Percentiles rank a stretch among this genome's conserved stretches.
These are phyloP conservation scores for Podochytrium sp. DNA, from an alignment of 192 early-diverging fungal genomes.

Conservation along the genomic window DNA sequence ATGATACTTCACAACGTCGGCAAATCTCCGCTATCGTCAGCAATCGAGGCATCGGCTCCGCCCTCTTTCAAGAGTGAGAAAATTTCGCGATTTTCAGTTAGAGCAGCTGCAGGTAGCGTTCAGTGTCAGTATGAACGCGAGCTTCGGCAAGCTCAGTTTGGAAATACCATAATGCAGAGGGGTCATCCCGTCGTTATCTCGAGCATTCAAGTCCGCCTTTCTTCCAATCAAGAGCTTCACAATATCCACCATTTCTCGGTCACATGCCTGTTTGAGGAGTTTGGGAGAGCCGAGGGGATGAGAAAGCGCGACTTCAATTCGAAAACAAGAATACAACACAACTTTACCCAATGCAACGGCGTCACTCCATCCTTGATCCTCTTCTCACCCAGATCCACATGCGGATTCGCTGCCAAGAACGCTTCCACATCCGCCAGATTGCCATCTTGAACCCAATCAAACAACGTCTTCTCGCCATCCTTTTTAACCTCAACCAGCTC, in stretches of 20 bases:
- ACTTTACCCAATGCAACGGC: slow-evolving; percentile 38
- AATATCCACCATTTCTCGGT: slow-evolving; percentile 28
- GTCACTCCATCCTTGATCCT: slow-evolving; percentile 27
- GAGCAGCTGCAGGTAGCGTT: neutral
- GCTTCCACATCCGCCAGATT: slow-evolving; percentile 14
- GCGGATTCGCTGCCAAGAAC: neutral
- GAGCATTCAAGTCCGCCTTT: slow-evolving; percentile 23
- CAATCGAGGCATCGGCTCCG: slow-evolving; percentile 3
- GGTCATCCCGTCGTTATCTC: slow-evolving; percentile 40
- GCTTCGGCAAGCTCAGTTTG: neutral
- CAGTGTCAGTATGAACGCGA: neutral
- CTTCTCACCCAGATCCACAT: slow-evolving; percentile 14
- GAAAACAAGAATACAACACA: slow-evolving; percentile 6
- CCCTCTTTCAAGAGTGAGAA: neutral
- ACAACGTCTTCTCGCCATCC: slow-evolving; percentile 34
- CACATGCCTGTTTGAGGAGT: slow-evolving; percentile 26
- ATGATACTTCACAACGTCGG: neutral
- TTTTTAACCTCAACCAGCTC: slow-evolving; percentile 17
- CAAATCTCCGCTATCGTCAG: neutral
- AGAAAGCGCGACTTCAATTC: too few species aligned
- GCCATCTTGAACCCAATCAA: slow-evolving; percentile 41
- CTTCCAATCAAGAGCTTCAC: slow-evolving; percentile 7
- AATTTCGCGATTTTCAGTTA: slow-evolving; percentile 14
- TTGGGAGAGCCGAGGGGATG: too few species aligned
- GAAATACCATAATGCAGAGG: slow-evolving; percentile 46